These are phyloP conservation scores for Scorias spongiosa DNA, from an alignment of 2,329 filamentous ascomycete genomes.

Conservation along the genomic window DNA sequence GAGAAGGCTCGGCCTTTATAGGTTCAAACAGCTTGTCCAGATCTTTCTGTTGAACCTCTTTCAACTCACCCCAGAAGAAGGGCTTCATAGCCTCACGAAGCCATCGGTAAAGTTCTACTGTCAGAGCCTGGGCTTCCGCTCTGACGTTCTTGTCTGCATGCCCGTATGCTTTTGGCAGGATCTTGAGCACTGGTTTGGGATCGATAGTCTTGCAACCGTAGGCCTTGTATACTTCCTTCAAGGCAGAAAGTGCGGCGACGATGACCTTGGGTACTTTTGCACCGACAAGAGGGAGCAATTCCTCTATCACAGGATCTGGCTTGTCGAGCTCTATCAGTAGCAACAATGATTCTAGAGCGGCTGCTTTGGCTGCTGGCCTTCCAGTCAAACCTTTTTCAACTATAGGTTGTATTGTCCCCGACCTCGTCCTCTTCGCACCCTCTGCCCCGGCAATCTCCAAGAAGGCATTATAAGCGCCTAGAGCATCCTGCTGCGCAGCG, in stretches of 20 bases:
- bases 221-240: conserved; percentile 78
- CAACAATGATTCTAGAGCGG: conserved; percentile 70
- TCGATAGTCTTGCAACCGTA: conserved; percentile 92
- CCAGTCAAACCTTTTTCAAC: conserved; percentile 89
- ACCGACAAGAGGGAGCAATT: conserved; percentile 65
- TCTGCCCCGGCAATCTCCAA: conserved; percentile 78
- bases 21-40: conserved; percentile 89
- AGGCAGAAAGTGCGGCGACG: conserved; percentile 55
- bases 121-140: conserved; percentile 78
- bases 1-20: conserved; percentile 69
- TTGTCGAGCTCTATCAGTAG: conserved; percentile 84
- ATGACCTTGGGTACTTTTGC: conserved; percentile 89
- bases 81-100: conserved; percentile 95
- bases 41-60: conserved; percentile 88
- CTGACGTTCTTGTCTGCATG: conserved; percentile 98
- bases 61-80: conserved; percentile 90
- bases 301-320: conserved; percentile 73
- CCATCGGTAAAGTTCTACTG: conserved; percentile 94
- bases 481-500: conserved; percentile 85
- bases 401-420: conserved; percentile 59
- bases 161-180: conserved; percentile 77
- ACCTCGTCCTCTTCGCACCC: conserved; percentile 51
- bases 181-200: conserved; percentile 79
- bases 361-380: conserved; percentile 75
- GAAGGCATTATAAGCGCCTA: conserved; percentile 77